phyloP scores from a whole-genome alignment of 78 protist genomes.

The Dictyostelium brefeldianum region DNA sequence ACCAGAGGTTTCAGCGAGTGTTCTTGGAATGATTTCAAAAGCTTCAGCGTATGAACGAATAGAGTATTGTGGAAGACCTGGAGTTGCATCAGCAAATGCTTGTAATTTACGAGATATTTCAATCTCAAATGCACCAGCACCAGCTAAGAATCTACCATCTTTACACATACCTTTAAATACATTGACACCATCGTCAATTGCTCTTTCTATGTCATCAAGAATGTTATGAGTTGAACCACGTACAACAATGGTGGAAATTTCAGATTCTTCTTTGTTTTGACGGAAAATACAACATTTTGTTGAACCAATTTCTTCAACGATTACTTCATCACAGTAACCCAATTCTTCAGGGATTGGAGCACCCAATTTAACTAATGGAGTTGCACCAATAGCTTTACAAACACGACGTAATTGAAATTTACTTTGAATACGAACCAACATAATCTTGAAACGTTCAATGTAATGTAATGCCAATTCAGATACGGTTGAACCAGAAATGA shows the following conservation, averaged over 20 bases:
- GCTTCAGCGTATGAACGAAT: conserved; percentile 95
- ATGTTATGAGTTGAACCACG: conserved; percentile 97
- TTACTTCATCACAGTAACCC: conserved; percentile 91
- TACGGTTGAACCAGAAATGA: conserved; percentile 92
- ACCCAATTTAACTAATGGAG: conserved; percentile 93
- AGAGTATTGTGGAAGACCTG: conserved; percentile 97
- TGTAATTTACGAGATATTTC: conserved; percentile 87
- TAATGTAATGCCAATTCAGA: conserved; percentile 99
- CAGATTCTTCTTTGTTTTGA: conserved; percentile 80
- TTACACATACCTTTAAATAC: conserved; percentile 89
- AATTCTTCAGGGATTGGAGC: conserved; percentile 96
- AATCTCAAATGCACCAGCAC: conserved; percentile 99
- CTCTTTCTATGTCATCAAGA: conserved; percentile 98
- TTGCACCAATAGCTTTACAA: conserved; percentile 95
- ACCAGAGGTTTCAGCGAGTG: conserved; percentile 98
- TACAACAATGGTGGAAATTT: conserved; percentile 95
- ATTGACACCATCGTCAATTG: conserved; percentile 98
- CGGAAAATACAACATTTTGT: conserved; percentile 86
- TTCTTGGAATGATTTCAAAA: conserved; percentile 97
- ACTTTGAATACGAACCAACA: conserved; percentile 93
- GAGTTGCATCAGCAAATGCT: conserved; percentile 79
- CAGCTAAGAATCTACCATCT: conserved; percentile 96
- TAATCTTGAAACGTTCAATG: conserved; percentile 90
- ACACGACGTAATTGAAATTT: conserved; percentile 99
- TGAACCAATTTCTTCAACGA: conserved; percentile 87